A percentile compares a stretch with the other conserved stretches of the same genome.
These are phyloP conservation scores for Cinnamomum chago DNA, from an alignment of 164 flowering plant species.

Conservation along the genomic window DNA sequence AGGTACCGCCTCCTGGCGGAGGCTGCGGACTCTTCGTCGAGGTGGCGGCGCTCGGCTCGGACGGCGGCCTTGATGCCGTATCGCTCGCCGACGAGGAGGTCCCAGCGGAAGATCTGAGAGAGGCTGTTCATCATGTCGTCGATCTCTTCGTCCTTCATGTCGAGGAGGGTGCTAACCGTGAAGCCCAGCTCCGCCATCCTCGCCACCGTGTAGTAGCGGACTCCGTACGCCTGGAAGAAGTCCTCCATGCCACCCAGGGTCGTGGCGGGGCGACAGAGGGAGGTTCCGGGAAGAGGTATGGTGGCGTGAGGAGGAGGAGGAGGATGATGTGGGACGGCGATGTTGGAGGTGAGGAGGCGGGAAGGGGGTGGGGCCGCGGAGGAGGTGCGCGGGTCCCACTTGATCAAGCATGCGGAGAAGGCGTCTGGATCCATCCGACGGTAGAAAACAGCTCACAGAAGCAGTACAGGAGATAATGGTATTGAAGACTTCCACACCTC, in stretches of 20 bases:
- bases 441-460: no score
- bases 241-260: slow-evolving; percentile 74
- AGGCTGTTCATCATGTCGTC: slow-evolving; percentile 94
- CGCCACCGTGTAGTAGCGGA: slow-evolving; percentile 75
- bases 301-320: background rate
- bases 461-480: background rate
- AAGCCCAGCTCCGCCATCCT: slow-evolving; percentile 93
- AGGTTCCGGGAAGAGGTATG: background rate
- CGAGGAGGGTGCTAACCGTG: slow-evolving; percentile 76
- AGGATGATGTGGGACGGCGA: background rate
- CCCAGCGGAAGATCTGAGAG: slow-evolving; percentile 79
- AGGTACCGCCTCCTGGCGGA: slow-evolving; percentile 21
- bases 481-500: background rate
- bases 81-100: slow-evolving; percentile 86
- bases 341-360: background rate
- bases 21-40: slow-evolving; percentile 13
- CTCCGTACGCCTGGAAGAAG: slow-evolving; percentile 74
- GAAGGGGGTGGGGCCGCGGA: slow-evolving; percentile 1
- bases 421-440: slow-evolving; percentile 30
- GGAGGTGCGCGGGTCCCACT: slow-evolving; percentile 28
- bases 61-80: slow-evolving; percentile 95
- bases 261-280: slow-evolving; percentile 24
- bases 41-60: slow-evolving; percentile 77
- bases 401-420: slow-evolving; percentile 27
- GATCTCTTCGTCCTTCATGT: slow-evolving; percentile 91